Conservation (phyloP, 2,329 filamentous ascomycete genomes). For the Botrytis medusae region DNA sequence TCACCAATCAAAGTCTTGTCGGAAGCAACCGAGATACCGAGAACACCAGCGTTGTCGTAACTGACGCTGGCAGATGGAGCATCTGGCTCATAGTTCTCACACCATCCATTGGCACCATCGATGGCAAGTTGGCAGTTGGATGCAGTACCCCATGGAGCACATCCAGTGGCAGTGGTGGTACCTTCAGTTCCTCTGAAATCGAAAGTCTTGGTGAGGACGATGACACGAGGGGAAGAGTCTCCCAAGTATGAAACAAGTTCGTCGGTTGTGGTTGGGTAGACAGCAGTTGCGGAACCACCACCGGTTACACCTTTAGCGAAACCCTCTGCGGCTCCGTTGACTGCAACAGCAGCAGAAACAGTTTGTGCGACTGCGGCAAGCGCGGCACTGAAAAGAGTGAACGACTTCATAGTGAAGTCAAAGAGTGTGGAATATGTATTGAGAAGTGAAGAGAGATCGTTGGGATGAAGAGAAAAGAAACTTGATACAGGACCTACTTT, state of each 20-base stretch:
- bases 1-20: constrained; percentile 38
- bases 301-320: constrained; percentile 58
- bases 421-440: neutral
- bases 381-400: constrained; percentile 17
- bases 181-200: constrained; percentile 52
- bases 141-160: constrained; percentile 42
- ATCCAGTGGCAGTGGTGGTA: constrained; percentile 26
- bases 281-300: constrained; percentile 54
- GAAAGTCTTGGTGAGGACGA: constrained; percentile 58
- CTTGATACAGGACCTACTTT: neutral
- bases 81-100: neutral
- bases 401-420: constrained; percentile 24
- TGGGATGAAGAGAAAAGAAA: neutral
- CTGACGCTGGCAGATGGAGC: constrained; percentile 22
- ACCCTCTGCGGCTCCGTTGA: constrained; percentile 35
- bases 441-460: neutral
- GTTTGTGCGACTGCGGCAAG: constrained; percentile 20
- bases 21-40: constrained; percentile 33
- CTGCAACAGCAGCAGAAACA: constrained; percentile 37
- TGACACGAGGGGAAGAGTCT: constrained; percentile 41
- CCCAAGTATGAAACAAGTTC: constrained; percentile 52
- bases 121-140: constrained; percentile 51
- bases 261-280: constrained; percentile 53
- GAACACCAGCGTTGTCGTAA: constrained; percentile 34
- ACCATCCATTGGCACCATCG: constrained; percentile 41